Conservation (phyloP, 495 filamentous ascomycete species). For the Daldinia caldariorum region DNA sequence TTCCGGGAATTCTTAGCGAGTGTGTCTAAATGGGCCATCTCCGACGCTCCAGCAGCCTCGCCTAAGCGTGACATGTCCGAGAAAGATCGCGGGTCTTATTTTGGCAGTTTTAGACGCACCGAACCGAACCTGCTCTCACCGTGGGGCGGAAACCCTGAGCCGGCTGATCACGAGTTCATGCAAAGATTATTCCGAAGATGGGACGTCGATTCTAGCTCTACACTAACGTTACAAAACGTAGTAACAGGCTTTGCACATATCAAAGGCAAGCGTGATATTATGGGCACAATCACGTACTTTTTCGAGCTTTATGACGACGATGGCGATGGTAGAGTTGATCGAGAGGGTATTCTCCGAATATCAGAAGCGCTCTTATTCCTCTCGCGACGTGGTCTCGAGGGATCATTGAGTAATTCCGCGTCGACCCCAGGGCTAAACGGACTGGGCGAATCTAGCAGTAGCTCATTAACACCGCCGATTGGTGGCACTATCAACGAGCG, state of each 20-base stretch:
- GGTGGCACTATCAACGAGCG: conserved; percentile 70
- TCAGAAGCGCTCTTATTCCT: conserved; percentile 95
- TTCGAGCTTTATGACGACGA: conserved; percentile 97
- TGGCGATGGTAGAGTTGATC: conserved; percentile 90
- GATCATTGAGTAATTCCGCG: conserved; percentile 65
- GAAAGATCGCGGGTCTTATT: conserved; percentile 64
- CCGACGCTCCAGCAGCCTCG: conserved; percentile 70
- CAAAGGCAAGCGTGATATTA: conserved; percentile 92
- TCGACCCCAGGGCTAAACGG: conserved; percentile 52
- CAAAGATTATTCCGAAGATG: conserved; percentile 86
- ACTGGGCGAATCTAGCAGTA: conserved; percentile 43
- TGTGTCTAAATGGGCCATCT: conserved; percentile 89
- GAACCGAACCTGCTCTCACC: conserved; percentile 64
- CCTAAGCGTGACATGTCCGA: conserved; percentile 65
- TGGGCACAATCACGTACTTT: conserved; percentile 97
- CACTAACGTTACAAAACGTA: conserved; percentile 86
- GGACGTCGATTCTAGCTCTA: conserved; percentile 79
- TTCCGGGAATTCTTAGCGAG: conserved; percentile 93
- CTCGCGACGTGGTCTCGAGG: conserved; percentile 84
- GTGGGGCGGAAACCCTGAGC: conserved; percentile 80
- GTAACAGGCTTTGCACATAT: conserved; percentile 89
- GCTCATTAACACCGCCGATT: conserved; percentile 48
- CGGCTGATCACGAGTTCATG: conserved; percentile 96
- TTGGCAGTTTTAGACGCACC: conserved; percentile 54
- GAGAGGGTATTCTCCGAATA: conserved; percentile 93